These are phyloP conservation scores for Pythium vanterpoolii DNA, from an alignment of 352 stramenopile species.

Conservation along the genomic window DNA sequence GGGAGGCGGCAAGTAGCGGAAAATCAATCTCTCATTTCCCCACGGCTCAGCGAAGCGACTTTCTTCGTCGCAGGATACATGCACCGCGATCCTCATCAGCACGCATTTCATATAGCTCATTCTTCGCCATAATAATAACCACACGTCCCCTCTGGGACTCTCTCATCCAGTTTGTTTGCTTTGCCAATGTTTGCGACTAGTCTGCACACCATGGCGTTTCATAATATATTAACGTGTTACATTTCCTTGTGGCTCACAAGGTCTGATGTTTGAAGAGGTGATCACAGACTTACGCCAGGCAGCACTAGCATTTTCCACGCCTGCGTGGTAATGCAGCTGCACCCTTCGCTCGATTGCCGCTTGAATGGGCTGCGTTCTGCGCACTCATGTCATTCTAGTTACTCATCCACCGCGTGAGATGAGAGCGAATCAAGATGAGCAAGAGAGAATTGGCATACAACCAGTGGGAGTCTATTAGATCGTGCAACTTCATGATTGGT, in stretches of 20 bases:
- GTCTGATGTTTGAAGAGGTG: no score
- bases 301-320: no score
- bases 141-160: neutral
- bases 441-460: neutral
- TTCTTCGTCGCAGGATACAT: neutral
- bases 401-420: no score
- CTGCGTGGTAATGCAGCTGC: no score
- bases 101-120: neutral
- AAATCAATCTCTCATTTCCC: neutral
- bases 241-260: no score
- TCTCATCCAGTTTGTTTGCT: neutral
- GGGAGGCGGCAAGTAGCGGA: slow-evolving; percentile 7
- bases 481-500: neutral
- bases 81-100: neutral
- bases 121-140: neutral
- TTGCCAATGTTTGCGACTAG: neutral
- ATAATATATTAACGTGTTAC: neutral
- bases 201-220: neutral
- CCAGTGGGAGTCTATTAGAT: neutral
- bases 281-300: no score
- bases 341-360: no score
- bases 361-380: no score
- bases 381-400: no score
- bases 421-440: neutral
- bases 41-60: neutral